Evolutionary conservation across 129 eudicot genomes (phyloP).

Genomic region (Solidago caesia): DNA sequence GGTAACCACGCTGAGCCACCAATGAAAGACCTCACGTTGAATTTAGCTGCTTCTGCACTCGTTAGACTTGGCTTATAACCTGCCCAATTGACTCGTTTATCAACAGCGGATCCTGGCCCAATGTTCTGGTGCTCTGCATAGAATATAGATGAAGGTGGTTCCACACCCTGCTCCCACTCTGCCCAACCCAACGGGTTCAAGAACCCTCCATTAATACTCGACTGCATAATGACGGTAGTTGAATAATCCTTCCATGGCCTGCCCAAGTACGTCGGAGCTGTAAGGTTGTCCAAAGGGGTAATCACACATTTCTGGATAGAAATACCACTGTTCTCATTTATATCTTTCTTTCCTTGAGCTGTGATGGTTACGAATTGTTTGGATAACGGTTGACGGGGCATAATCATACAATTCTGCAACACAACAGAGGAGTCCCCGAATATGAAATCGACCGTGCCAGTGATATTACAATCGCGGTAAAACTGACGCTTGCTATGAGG

Average conservation of each 20-base stretch:
- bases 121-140: conserved; percentile 62
- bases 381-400: conserved; percentile 47
- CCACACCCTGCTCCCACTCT: conserved; percentile 49
- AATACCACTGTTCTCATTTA: conserved; percentile 54
- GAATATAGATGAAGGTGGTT: conserved; percentile 51
- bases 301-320: conserved; percentile 51
- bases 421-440: conserved; percentile 74
- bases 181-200: conserved; percentile 60
- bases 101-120: conserved; percentile 50
- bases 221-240: conserved; percentile 61
- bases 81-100: conserved; percentile 56
- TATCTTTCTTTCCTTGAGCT: conserved; percentile 69
- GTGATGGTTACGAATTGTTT: conserved; percentile 59
- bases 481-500: conserved; percentile 69
- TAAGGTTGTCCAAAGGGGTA: conserved; percentile 38
- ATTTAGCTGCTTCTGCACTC: conserved; percentile 46
- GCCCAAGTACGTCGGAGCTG: conserved; percentile 54
- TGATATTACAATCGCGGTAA: conserved; percentile 59
- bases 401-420: conserved; percentile 55
- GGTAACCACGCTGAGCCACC: conserved; percentile 55
- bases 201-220: conserved; percentile 42
- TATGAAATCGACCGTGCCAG: conserved; percentile 77
- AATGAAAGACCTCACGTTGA: conserved; percentile 48
- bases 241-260: conserved; percentile 78
- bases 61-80: conserved; percentile 49